phyloP scores from a whole-genome alignment of 2,329 filamentous ascomycete species.

The Dissoconium aciculare region DNA sequence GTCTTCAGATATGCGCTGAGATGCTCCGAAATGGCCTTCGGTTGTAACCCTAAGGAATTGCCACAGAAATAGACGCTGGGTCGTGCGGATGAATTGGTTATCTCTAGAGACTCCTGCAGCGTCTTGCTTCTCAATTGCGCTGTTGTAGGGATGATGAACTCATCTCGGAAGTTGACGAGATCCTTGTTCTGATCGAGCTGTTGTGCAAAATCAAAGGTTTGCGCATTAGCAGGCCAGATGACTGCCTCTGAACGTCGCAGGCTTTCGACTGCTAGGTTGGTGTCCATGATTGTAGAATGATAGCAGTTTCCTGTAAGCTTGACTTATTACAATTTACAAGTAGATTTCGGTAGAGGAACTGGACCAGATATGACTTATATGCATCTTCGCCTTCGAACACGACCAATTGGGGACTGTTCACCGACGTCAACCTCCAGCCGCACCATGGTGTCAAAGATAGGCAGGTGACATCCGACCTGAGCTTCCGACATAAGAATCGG shows the following conservation, averaged over 20 bases:
- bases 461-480: too few relatives aligned
- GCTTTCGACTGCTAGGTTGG: conserved; percentile 11
- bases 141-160: conserved; percentile 67
- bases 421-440: too few relatives aligned
- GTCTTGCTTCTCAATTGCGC: conserved; percentile 51
- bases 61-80: conserved; percentile 66
- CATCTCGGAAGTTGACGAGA: conserved; percentile 18
- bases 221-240: conserved; percentile 14
- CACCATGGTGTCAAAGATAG: too few relatives aligned
- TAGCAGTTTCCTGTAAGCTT: too few relatives aligned
- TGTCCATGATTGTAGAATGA: conserved; percentile 16
- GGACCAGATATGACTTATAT: too few relatives aligned
- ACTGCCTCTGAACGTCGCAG: conserved; percentile 15
- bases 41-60: conserved; percentile 77
- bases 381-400: too few relatives aligned
- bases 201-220: conserved; percentile 15
- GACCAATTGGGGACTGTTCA: too few relatives aligned
- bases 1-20: conserved; percentile 60
- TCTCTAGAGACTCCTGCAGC: conserved; percentile 24
- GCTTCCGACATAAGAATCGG: too few relatives aligned
- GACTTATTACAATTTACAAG: too few relatives aligned
- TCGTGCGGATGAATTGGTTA: conserved; percentile 7
- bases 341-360: too few relatives aligned
- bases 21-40: conserved; percentile 49
- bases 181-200: conserved; percentile 14